Base-by-base conservation (phyloP, 495 filamentous ascomycete species). In the Xylaria palmicola region DNA sequence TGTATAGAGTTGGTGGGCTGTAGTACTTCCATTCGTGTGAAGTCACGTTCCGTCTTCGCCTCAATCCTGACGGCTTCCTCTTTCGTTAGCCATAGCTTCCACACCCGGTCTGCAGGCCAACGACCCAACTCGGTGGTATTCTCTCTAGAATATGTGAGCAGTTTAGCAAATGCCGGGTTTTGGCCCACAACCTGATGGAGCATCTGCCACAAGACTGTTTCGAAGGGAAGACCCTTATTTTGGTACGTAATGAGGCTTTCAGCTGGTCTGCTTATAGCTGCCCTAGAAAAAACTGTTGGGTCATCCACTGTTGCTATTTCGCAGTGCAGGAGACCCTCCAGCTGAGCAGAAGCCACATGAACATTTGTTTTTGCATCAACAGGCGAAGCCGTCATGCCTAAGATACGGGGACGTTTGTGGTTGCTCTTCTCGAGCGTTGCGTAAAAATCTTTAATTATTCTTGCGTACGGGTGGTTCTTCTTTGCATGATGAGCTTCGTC, bases 401-500 rank as follows among this genome's bases (percentile, higher is more conserved):
- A 90, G 22, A 99, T 86, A 57, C 88, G 88, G 13, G 94, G 95
- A 2, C 86, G 81, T 19, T 74, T 77, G 1, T 72, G 66, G 1
- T 70, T 70, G 0, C 75, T 68, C 41, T 58, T 22, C 20, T 68
- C 62, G 17, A 65, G 50, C 15, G 77, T 73, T 32, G 75, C 69
- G 65, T 97, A 98, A 60, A 88, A 90, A 37, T 97, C 90, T 64
- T 89, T 90, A 68, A 98, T 90, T 58, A 98, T 96, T 27, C 90
- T 81, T 24, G 94, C 93, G 72, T 96, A 98, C 0, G 91, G 81
- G 68, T 98, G 95, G 52, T 91, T 88, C 67, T 95, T 97, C 72
- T 98, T 98, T 1, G 95, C 87, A 69, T 98, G 94, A 66, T 98
- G 94, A 5, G 93, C 94, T 76, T 98, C 94, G 65, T 98, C 94